Base-by-base conservation (phyloP, 768 basidiomycete species). In the Lactarius tabidus region DNA sequence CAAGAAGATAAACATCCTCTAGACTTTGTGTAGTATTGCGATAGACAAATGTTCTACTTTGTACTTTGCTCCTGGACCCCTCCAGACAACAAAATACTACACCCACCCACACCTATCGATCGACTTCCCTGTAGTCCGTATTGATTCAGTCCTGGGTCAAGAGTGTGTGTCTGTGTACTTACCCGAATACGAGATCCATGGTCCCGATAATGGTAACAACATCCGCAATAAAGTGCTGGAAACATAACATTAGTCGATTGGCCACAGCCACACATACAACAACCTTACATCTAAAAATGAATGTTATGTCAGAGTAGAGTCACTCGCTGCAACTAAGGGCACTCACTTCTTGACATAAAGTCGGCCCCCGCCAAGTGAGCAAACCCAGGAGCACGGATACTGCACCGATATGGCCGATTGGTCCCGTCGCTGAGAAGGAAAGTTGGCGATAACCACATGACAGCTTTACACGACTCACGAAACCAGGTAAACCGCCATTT, bases 401-500 rank as follows among this genome's bases (percentile, higher is more conserved):
- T 94, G 79, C 95, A 98, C 73, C 94, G 82, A 79, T 99, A 98
- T 18, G 96, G 96, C 31, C 95, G 85, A 79, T 98, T 96, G 14
- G 92, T 85, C 57, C 96, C 95, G 77, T 98, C 96, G 69, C 90
- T 92, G 45, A 45, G 36, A 64, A 45, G n/a, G 57, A 43, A 33
- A 45, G 59, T 58, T 45, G 17, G 59, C 20, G 26, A 48, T 20
- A 39, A 36, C 26, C 23, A 60, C 6, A 61, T 58, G 33, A 38
- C 29, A 60, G 33, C 18, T 18, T 14, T 15, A 23, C 18, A 41
- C 28, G 35, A 84, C 89, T 72, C 71, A 91, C 86, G 95, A 97
- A 67, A 99, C 94, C 59, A 99, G 87, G 80, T 95, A 99, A 54
- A 99, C 96, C 70, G 83, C 96, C 95, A 98, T 98, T 79, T 98